Percentiles rank a stretch among this genome's conserved stretches.
Conservation (phyloP, 2,329 filamentous ascomycete species). For the Colletotrichum spaethianum region DNA sequence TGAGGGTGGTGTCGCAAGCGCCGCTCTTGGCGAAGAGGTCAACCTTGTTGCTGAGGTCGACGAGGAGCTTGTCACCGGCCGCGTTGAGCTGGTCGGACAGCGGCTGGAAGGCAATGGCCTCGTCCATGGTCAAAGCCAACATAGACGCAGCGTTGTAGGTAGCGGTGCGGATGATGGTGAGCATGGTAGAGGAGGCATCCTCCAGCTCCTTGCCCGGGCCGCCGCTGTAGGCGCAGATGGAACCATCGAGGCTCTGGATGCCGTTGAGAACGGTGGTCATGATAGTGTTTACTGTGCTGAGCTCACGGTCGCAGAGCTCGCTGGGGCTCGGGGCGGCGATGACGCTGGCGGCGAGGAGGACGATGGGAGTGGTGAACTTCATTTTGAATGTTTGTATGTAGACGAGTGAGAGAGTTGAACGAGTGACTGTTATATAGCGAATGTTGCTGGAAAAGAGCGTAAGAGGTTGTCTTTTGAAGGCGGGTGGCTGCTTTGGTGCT, state of each 20-base stretch:
- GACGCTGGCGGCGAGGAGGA: constrained; percentile 35
- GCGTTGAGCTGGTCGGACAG: constrained; percentile 39
- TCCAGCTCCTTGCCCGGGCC: constrained; percentile 31
- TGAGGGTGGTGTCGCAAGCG: constrained; percentile 29
- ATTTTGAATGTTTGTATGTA: constrained; percentile 8
- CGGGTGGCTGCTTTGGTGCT: constrained; percentile 22
- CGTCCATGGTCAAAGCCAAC: constrained; percentile 33
- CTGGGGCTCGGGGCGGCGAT: constrained; percentile 19
- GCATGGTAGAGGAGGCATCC: constrained; percentile 24
- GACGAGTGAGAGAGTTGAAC: not conserved
- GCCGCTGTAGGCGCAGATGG: constrained; percentile 28
- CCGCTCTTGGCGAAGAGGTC: constrained; percentile 14
- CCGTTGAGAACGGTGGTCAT: constrained; percentile 39
- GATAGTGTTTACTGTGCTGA: constrained; percentile 38
- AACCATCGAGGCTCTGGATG: constrained; percentile 21
- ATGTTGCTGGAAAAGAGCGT: constrained; percentile 18
- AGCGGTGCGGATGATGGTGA: constrained; percentile 35
- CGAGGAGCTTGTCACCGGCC: constrained; percentile 38
- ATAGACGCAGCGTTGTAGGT: constrained; percentile 35
- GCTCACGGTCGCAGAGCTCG: constrained; percentile 30
- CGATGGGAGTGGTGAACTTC: constrained; percentile 32
- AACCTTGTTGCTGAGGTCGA: constrained; percentile 29
- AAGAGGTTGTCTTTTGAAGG: constrained; percentile 11
- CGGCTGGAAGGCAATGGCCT: constrained; percentile 41
- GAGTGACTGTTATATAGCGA: constrained; percentile 1